phyloP scores from a whole-genome alignment of 2,329 filamentous ascomycete species.

The Coniochaeta hoffmannii region DNA sequence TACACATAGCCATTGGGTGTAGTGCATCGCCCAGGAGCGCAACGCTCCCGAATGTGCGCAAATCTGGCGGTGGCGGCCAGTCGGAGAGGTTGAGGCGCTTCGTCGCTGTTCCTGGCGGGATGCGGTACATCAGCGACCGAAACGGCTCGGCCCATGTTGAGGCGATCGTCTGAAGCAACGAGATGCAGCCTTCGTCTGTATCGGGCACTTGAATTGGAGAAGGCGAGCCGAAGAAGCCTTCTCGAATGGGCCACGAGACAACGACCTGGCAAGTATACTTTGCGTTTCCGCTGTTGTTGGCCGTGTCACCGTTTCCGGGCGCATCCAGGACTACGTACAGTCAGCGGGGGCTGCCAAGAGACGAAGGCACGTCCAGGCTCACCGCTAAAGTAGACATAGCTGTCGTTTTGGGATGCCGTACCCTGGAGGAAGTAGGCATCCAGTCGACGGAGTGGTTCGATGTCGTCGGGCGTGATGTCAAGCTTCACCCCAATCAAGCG shows the following conservation, averaged over 20 bases:
- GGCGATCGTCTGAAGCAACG: constrained; percentile 35
- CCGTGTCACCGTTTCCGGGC: constrained; percentile 30
- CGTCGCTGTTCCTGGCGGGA: constrained; percentile 33
- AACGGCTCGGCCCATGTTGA: constrained; percentile 43
- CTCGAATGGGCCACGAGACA: constrained; percentile 40
- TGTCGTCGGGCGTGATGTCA: constrained; percentile 30
- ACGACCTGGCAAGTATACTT: constrained; percentile 41
- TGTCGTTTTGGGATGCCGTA: constrained; percentile 39
- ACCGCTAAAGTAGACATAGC: constrained; percentile 47
- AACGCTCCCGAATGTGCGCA: constrained; percentile 30
- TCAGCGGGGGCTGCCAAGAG: background rate
- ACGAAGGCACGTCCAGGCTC: constrained; percentile 11
- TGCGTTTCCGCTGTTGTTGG: constrained; percentile 20
- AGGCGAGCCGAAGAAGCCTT: constrained; percentile 23
- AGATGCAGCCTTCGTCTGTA: constrained; percentile 27
- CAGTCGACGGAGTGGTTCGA: constrained; percentile 33
- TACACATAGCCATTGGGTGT: constrained; percentile 55
- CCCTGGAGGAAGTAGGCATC: constrained; percentile 51
- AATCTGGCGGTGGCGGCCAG: constrained; percentile 30
- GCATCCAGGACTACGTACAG: constrained; percentile 35
- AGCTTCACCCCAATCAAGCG: constrained; percentile 39
- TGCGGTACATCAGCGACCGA: constrained; percentile 27
- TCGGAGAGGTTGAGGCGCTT: constrained; percentile 40
- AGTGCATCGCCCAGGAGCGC: constrained; percentile 47
- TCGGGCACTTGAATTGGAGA: constrained; percentile 31